Evolutionary conservation across 2,329 filamentous ascomycete genomes (phyloP), one percentile per base, ranked within the genome.

Genomic region (Didymella keratinophila): DNA sequence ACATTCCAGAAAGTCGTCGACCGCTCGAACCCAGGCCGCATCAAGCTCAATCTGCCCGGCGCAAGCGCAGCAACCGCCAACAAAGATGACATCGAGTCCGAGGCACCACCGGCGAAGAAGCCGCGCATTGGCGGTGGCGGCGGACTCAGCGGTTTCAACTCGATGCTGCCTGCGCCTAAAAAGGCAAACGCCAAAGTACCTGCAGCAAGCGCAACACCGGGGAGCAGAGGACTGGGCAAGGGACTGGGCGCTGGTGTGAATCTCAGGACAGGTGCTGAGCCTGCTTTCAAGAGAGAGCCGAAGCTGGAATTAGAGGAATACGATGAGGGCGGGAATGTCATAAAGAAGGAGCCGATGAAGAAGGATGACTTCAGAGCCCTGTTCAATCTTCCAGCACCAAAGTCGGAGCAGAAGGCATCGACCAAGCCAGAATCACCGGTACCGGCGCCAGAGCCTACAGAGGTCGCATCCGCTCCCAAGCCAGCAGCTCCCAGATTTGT

Each of bases 81-180:
- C 3, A 64, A 75, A 10, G 74, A 78, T 20, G 73, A 78, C 23
- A 77, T 74, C 53, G 81, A 83, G 25, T 82, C 63, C 10, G 72
- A 71, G n/a, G 72, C 67, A 2, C 71, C 69, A 4, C 89, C 90
- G 0, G 82, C 89, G 1, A 97, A 97, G 74, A 88, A 89, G 59
- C 83, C 85, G 18, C 87, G 87, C 48, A 86, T 85, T 1, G 84
- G 82, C 8, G 83, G 82, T 7, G 84, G 84, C 3, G 87, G 88
- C 27, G 83, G 85, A 4, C 93, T 96, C 69, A 85, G 90, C 50
- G 90, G 89, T 2, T 95, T 97, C 80, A 95, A 94, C 74, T 88
- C 92, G 2, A 87, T 97, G 66, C 83, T 98, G 20, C 94, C 94
- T 2, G 83, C 93, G 25, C 93, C 94, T 0, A 98, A 97, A 72